Percentiles rank a stretch among this genome's conserved stretches.
Conservation (phyloP, 2,329 filamentous ascomycete genomes). For the Monilinia vaccinii-corymbosi region DNA sequence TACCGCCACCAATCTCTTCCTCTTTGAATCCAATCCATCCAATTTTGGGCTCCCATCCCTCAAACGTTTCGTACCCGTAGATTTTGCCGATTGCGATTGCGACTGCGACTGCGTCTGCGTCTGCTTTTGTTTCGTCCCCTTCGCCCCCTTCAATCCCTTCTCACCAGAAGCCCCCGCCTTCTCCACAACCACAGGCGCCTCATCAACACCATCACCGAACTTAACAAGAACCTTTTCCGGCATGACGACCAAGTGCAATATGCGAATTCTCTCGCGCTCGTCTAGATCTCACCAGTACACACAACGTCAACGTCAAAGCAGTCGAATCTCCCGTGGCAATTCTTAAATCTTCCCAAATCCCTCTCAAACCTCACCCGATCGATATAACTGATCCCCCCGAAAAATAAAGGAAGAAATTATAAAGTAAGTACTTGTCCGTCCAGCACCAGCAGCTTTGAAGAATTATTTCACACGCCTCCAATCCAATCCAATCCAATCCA, state of each 20-base stretch:
- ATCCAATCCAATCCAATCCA: too few relatives aligned
- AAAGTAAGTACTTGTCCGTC: too few relatives aligned
- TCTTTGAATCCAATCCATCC: conserved; percentile 16
- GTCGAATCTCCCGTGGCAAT: too few relatives aligned
- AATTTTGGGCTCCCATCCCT: conserved; percentile 21
- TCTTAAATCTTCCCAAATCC: too few relatives aligned
- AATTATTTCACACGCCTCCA: too few relatives aligned
- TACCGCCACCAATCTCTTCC: conserved; percentile 17
- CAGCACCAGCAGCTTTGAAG: too few relatives aligned
- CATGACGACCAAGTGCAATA: conserved; percentile 24
- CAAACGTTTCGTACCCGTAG: conserved; percentile 13
- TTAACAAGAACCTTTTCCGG: conserved; percentile 34
- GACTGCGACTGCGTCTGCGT: neutral
- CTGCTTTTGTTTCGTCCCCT: conserved; percentile 19
- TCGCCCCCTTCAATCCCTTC: conserved; percentile 12
- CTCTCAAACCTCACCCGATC: too few relatives aligned
- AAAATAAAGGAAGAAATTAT: too few relatives aligned
- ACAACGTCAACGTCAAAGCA: too few relatives aligned
- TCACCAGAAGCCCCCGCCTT: neutral
- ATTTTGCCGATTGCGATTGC: neutral
- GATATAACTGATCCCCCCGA: too few relatives aligned
- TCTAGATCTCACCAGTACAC: too few relatives aligned
- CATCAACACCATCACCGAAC: conserved; percentile 29
- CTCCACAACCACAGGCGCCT: neutral
- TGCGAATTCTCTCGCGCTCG: too few relatives aligned